These are phyloP conservation scores for Monascus purpureus DNA, from an alignment of 495 filamentous ascomycete species.

Conservation along the genomic window DNA sequence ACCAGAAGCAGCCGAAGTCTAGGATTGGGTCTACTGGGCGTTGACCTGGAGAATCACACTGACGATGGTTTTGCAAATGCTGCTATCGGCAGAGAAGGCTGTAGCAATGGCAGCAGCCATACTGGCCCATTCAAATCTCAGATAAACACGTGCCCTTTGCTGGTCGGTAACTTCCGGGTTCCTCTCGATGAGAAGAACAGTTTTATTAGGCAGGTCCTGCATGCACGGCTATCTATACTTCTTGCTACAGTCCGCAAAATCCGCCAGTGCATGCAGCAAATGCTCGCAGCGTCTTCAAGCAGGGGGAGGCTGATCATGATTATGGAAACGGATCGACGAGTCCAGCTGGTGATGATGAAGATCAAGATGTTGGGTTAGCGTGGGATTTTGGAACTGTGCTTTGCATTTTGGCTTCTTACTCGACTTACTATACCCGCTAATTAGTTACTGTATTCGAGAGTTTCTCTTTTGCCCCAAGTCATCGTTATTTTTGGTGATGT, in stretches of 20 bases:
- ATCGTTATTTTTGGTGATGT: too few species aligned
- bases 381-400: background rate
- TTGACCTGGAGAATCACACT: slow-evolving; percentile 1
- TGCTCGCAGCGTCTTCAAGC: slow-evolving; percentile 9
- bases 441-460: too few species aligned
- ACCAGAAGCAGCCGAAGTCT: slow-evolving; percentile 6
- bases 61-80: background rate
- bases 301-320: slow-evolving; percentile 21
- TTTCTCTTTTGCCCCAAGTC: too few species aligned
- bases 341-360: slow-evolving; percentile 22
- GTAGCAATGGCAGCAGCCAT: background rate
- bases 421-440: too few species aligned
- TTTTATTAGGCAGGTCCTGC: slow-evolving; percentile 19
- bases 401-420: background rate
- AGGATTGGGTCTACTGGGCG: slow-evolving; percentile 2
- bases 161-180: slow-evolving; percentile 18
- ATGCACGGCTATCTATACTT: slow-evolving; percentile 15
- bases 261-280: slow-evolving; percentile 14
- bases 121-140: slow-evolving; percentile 7
- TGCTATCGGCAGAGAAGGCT: background rate
- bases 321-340: slow-evolving; percentile 21
- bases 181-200: slow-evolving; percentile 18
- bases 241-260: slow-evolving; percentile 15
- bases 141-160: slow-evolving; percentile 15
- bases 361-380: slow-evolving; percentile 8